These are phyloP conservation scores for Symbiodinium natans DNA, from an alignment of 73 alveolate species.

Conservation along the genomic window DNA sequence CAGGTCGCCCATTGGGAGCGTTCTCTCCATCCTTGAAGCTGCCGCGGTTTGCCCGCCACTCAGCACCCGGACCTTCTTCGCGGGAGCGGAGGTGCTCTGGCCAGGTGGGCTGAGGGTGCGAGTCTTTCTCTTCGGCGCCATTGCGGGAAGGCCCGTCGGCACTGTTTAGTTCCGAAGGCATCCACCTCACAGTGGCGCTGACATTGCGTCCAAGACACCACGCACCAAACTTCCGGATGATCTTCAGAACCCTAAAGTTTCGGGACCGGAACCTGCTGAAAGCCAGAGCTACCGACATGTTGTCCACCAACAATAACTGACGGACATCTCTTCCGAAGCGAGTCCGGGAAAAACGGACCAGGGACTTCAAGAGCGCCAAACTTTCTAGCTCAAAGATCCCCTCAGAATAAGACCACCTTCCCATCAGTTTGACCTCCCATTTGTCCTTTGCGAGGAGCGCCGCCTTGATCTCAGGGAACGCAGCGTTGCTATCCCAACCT, in stretches of 20 bases:
- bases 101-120: not conserved
- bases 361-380: not conserved
- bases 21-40: not conserved
- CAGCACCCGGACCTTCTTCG: not conserved
- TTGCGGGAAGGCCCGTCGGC: constrained; percentile 18
- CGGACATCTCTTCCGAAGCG: not conserved
- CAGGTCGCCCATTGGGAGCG: not conserved
- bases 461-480: not conserved
- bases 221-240: not conserved
- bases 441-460: no score
- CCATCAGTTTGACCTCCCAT: not conserved
- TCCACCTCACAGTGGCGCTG: not conserved
- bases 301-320: not conserved
- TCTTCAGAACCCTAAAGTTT: not conserved
- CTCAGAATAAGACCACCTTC: not conserved
- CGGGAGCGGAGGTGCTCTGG: no score
- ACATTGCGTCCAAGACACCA: not conserved
- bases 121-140: not conserved
- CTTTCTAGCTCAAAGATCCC: not conserved
- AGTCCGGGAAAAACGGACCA: not conserved
- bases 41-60: no score
- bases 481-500: not conserved
- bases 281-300: not conserved
- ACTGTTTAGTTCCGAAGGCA: constrained; percentile 1
- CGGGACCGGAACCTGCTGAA: not conserved